Percentiles rank a stretch among this genome's conserved stretches.
Evolutionary conservation across 164 flowering plant genomes (phyloP).

Genomic region (Vitis cinerea): DNA sequence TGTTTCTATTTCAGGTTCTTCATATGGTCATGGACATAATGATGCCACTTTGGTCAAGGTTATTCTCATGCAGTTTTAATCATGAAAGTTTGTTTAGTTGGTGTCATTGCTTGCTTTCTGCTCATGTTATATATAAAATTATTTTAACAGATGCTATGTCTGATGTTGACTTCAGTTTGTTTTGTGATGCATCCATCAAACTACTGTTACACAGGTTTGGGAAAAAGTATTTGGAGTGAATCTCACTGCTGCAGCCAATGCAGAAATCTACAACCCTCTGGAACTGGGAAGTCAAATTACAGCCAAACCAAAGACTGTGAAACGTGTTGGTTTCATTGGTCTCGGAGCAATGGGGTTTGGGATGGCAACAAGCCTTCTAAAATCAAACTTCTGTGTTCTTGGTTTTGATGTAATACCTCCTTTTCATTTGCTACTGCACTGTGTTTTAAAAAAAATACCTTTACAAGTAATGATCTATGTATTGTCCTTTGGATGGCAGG

Average conservation of each 20-base stretch:
- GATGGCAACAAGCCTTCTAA: conserved; percentile 92
- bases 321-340: conserved; percentile 89
- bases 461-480: neutral
- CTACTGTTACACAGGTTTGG: conserved; percentile 59
- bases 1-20: conserved; percentile 45
- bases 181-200: neutral
- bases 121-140: neutral
- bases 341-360: conserved; percentile 99
- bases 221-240: conserved; percentile 63
- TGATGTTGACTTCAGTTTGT: neutral
- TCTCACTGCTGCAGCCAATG: conserved; percentile 55
- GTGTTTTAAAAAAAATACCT: neutral
- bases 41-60: conserved; percentile 59
- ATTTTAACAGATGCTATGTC: neutral
- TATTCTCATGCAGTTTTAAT: conserved; percentile 8
- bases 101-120: conserved; percentile 2
- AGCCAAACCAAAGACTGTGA: conserved; percentile 45
- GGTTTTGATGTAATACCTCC: conserved; percentile 81
- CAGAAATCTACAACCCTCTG: conserved; percentile 64
- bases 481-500: conserved; percentile 42
- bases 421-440: neutral
- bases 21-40: conserved; percentile 37
- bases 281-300: conserved; percentile 51
- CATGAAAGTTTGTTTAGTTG: conserved; percentile 3
- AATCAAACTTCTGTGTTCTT: conserved; percentile 63